phyloP scores from a whole-genome alignment of 164 flowering plant genomes.

The Vitis cinerea region DNA sequence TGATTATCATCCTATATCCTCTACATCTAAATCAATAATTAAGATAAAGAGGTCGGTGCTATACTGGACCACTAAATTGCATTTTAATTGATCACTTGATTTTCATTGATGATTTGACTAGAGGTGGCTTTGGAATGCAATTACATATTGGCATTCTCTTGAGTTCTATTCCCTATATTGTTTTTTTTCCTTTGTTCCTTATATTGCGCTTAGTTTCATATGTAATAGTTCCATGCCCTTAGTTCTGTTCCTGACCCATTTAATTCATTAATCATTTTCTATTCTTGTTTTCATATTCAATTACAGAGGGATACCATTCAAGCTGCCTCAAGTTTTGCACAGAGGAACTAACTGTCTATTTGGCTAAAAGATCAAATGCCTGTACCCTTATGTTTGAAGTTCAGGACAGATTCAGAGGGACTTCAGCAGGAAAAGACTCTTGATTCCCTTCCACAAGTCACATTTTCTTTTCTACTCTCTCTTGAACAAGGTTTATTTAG shows the following conservation, averaged over 20 bases:
- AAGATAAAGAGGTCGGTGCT: no score
- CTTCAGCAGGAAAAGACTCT: conserved; percentile 90
- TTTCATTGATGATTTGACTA: no score
- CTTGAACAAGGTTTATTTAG: conserved; percentile 74
- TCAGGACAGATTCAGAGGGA: conserved; percentile 87
- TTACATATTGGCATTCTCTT: no score
- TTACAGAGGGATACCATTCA: conserved; percentile 86
- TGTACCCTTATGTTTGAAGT: conserved; percentile 88
- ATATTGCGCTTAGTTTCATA: no score
- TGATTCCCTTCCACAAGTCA: conserved; percentile 87
- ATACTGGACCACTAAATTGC: no score
- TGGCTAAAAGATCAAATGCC: conserved; percentile 93
- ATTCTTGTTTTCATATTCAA: neutral
- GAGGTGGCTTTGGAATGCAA: no score
- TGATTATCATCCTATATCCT: no score
- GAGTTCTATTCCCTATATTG: no score
- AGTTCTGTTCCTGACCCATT: neutral
- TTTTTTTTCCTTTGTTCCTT: no score
- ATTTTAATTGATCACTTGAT: no score
- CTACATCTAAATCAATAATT: no score
- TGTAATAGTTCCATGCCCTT: no score
- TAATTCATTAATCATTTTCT: neutral
- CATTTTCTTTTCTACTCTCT: conserved; percentile 75
- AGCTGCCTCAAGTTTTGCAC: conserved; percentile 89
- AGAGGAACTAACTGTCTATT: conserved; percentile 65